Conservation (phyloP, 139 green algal species). For the Ostreobium quekettii region DNA sequence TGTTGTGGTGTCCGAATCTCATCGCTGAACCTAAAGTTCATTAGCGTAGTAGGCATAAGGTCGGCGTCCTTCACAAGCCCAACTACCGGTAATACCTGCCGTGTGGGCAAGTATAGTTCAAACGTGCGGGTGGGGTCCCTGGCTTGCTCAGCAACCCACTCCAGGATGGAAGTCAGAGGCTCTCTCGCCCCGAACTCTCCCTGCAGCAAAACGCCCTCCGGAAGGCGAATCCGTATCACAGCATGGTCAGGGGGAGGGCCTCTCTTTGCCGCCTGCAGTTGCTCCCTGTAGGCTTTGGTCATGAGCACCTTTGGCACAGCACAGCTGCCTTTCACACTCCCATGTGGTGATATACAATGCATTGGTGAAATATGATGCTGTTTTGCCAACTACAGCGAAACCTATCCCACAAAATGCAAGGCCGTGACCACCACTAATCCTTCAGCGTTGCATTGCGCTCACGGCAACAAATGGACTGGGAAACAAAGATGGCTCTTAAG, state of each 20-base stretch:
- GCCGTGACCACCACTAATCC: no score
- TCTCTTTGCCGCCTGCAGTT: not conserved
- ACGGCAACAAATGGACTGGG: no score
- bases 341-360: no score
- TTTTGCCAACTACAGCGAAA: no score
- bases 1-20: no score
- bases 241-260: not conserved
- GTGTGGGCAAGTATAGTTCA: conserved; percentile 51
- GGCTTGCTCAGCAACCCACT: conserved; percentile 57
- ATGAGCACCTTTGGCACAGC: conserved; percentile 4
- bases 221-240: not conserved
- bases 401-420: no score
- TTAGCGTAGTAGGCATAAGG: conserved; percentile 35
- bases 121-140: conserved; percentile 38
- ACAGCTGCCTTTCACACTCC: no score
- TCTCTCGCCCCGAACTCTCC: conserved; percentile 54
- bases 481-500: no score
- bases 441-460: no score
- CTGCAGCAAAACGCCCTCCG: conserved; percentile 25
- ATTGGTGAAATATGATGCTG: no score
- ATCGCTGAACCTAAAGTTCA: conserved; percentile 40
- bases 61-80: conserved; percentile 26
- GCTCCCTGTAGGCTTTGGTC: conserved; percentile 1
- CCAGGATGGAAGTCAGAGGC: conserved; percentile 42
- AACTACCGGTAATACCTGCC: conserved; percentile 24